Evolutionary conservation across 306 rosid genomes (phyloP), one percentile per base, ranked within the genome.

Genomic region (Vicia faba): DNA sequence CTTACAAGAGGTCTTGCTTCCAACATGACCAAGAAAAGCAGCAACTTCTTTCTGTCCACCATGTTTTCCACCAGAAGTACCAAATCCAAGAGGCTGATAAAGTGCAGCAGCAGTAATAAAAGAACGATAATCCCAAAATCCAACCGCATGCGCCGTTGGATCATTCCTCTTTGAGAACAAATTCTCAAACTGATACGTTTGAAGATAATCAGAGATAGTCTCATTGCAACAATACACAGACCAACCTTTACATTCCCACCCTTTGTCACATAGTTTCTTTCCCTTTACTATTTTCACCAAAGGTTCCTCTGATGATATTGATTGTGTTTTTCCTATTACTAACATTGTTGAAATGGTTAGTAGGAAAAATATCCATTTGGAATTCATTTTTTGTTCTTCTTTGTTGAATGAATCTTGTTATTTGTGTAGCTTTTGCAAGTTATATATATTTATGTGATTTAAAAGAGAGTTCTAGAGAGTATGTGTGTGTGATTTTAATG

Each of bases 1-100:
- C 98, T 82, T 78, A 93, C 99, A 93, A 64, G 99, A 79, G n/a
- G 99, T 93, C 66, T 86, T 81, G 86, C 90, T 78, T 28, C 96
- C 99, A 11, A 93, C 97, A 53, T 90, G 99, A 40, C 86, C 99
- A 9, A 93, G 85, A 39, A 93, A 93, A 25, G 99, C 99, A 0
- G 97, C 92, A 48, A 93, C 20, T 79, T 93, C 99, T 74, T 75
- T 89, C 89, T 80, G 81, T 63, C 88, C 88, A 84, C 60, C 77
- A n/a, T 7, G 55, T 72, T 88, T 90, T 13, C 84, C 84, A 1
- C 96, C 96, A 13, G 96, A 88, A 69, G 97, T 93, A 7, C 99
- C 89, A 61, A 93, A 93, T 2, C 99, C 99, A 3, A 72, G 84
- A 26, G 96, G 99, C 84, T 93, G 83, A 71, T 75, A 93, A 12